Conservation (phyloP, 2,329 filamentous ascomycete species). For the Phialophora verrucosa region DNA sequence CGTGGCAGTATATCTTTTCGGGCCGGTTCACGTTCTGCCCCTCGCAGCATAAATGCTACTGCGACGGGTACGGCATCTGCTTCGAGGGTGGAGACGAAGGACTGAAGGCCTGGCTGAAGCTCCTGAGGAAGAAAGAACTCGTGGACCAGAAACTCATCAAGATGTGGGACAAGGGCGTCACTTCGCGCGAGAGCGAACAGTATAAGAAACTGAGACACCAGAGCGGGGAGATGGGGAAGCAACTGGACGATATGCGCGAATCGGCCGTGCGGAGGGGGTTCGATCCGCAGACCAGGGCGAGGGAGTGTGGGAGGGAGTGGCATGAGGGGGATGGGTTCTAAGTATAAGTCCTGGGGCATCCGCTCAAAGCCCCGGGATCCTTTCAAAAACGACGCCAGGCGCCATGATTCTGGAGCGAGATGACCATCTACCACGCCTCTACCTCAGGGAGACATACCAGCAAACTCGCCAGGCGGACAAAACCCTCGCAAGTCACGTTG, state of each 20-base stretch:
- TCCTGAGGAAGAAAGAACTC: constrained; percentile 50
- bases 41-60: constrained; percentile 63
- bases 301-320: constrained; percentile 60
- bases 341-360: constrained; percentile 23
- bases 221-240: constrained; percentile 51
- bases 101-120: constrained; percentile 55
- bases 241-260: constrained; percentile 51
- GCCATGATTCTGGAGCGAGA: neutral
- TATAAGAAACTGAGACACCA: constrained; percentile 49
- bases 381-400: neutral
- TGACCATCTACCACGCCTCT: too few relatives aligned
- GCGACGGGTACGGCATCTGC: constrained; percentile 68
- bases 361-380: neutral
- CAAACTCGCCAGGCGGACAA: too few relatives aligned
- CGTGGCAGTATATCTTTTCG: constrained; percentile 69
- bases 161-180: constrained; percentile 46
- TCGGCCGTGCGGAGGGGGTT: constrained; percentile 58
- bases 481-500: too few relatives aligned
- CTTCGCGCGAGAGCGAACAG: constrained; percentile 36
- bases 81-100: constrained; percentile 58
- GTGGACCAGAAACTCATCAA: constrained; percentile 49
- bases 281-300: constrained; percentile 58
- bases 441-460: too few relatives aligned
- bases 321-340: constrained; percentile 62
- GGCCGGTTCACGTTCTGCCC: constrained; percentile 54